These are phyloP conservation scores for Ophiostoma triangulosporum DNA, from an alignment of 2,329 filamentous ascomycete genomes.

Conservation along the genomic window DNA sequence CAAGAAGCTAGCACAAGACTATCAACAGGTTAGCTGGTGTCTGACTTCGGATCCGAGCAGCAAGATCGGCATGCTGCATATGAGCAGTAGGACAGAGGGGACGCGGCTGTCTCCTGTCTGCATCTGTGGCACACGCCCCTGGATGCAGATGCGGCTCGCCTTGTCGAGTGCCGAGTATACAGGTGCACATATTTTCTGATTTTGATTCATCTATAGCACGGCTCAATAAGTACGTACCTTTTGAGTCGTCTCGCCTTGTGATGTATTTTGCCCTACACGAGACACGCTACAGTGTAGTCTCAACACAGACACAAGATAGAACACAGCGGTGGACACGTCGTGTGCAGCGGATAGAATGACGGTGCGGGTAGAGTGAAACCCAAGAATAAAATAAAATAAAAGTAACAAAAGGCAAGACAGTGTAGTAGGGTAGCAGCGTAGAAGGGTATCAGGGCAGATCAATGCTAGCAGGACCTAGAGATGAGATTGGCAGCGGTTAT, in stretches of 20 bases:
- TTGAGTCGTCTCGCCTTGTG: neutral
- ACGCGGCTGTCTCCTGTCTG: neutral
- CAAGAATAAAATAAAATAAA: neutral
- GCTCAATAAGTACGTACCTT: neutral
- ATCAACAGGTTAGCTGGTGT: constrained; percentile 5
- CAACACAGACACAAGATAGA: neutral
- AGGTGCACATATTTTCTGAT: neutral
- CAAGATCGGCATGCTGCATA: no score
- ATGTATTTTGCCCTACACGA: neutral
- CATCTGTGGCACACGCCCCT: neutral
- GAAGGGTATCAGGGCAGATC: neutral
- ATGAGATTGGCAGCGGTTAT: neutral
- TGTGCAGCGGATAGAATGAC: neutral
- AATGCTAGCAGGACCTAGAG: neutral
- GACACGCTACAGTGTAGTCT: neutral
- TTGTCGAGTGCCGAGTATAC: neutral
- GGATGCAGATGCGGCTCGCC: neutral
- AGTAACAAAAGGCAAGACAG: neutral
- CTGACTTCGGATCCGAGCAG: constrained; percentile 8
- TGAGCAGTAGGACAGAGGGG: no score
- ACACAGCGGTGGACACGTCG: neutral
- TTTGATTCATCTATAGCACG: neutral
- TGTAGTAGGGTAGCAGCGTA: neutral
- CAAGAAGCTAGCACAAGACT: neutral
- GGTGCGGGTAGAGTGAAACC: neutral